Evolutionary conservation across 306 rosid genomes (phyloP).

Genomic region (Inga leiocalycina): DNA sequence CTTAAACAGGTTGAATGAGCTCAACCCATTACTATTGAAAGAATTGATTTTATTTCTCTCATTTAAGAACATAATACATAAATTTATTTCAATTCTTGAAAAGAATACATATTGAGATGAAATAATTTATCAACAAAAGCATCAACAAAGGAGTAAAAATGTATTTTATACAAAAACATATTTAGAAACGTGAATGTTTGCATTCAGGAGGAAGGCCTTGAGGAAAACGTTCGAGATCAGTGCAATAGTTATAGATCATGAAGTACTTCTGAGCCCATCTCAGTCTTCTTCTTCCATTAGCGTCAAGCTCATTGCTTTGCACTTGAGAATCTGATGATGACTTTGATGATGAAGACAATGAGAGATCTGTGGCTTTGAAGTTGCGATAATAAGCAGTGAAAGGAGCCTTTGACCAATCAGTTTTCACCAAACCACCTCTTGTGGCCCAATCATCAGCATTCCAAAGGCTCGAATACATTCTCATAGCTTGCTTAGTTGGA

Average conservation of each 20-base stretch:
- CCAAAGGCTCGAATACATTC: constrained; percentile 66
- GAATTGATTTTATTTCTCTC: constrained; percentile 16
- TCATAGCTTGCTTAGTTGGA: constrained; percentile 71
- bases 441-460: constrained; percentile 86
- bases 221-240: constrained; percentile 49
- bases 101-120: background rate
- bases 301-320: constrained; percentile 41
- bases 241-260: constrained; percentile 55
- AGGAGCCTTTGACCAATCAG: constrained; percentile 73
- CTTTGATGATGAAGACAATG: constrained; percentile 6
- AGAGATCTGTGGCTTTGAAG: constrained; percentile 41
- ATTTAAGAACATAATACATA: background rate
- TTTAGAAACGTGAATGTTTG: constrained; percentile 30
- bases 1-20: background rate
- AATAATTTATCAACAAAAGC: background rate
- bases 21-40: background rate
- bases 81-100: background rate
- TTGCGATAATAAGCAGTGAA: constrained; percentile 58
- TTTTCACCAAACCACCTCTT: constrained; percentile 74
- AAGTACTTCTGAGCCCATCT: constrained; percentile 54
- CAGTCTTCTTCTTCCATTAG: constrained; percentile 46
- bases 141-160: background rate
- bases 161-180: background rate
- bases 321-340: constrained; percentile 30
- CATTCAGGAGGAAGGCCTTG: constrained; percentile 53